Conservation (phyloP, 1,139 yeast genomes). For the Yamadazyma dendronema region DNA sequence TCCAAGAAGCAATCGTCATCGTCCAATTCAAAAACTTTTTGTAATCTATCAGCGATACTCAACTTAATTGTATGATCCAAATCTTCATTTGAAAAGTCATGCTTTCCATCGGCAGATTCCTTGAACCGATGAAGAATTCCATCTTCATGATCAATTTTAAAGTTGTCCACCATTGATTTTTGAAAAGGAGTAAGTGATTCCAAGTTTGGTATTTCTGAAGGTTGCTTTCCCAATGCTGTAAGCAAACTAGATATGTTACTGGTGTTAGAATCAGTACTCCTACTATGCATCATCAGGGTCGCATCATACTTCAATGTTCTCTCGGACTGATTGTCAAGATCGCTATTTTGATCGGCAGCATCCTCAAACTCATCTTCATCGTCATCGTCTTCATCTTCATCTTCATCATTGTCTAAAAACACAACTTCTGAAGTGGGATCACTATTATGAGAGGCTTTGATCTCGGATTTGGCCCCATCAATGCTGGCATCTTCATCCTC, state of each 20-base stretch:
- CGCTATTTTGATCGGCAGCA: slow-evolving; percentile 8
- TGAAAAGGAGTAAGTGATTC: slow-evolving; percentile 27
- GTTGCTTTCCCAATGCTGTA: slow-evolving; percentile 3
- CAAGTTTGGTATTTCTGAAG: slow-evolving; percentile 7
- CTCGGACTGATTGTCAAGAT: not conserved
- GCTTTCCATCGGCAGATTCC: slow-evolving; percentile 10
- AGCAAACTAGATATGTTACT: slow-evolving; percentile 3
- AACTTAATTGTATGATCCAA: slow-evolving; percentile 21
- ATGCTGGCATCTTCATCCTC: slow-evolving; percentile 5
- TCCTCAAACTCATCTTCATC: slow-evolving; percentile 10
- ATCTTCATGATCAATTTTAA: slow-evolving; percentile 23
- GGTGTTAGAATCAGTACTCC: slow-evolving; percentile 5
- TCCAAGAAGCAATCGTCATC: slow-evolving; percentile 52
- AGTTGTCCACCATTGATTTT: slow-evolving; percentile 34
- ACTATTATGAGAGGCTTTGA: slow-evolving; percentile 8
- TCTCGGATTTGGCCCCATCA: slow-evolving; percentile 6
- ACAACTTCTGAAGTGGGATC: slow-evolving; percentile 7
- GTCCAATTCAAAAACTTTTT: slow-evolving; percentile 37
- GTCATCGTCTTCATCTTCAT: slow-evolving; percentile 6
- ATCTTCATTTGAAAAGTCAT: slow-evolving; percentile 8
- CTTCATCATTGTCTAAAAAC: slow-evolving; percentile 4
- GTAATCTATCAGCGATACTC: slow-evolving; percentile 37
- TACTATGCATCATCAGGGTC: slow-evolving; percentile 3
- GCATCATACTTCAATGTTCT: not conserved
- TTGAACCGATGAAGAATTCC: slow-evolving; percentile 21